phyloP scores from a whole-genome alignment of 257 asterid species.

The Apocynum venetum region DNA sequence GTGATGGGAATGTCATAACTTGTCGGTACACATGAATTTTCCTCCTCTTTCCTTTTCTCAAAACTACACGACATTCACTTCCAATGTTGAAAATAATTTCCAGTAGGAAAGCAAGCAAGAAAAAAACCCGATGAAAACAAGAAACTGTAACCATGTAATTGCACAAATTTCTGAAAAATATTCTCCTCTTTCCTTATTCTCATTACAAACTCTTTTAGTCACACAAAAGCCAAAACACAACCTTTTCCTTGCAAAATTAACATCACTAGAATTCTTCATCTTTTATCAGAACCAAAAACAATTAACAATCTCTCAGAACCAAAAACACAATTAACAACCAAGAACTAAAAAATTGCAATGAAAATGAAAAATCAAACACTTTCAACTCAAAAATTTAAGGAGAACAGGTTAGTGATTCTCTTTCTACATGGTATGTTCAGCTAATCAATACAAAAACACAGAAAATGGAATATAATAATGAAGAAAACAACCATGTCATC shows the following conservation, averaged over 20 bases:
- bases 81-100: neutral
- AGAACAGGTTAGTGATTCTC: neutral
- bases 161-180: neutral
- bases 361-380: neutral
- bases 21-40: neutral
- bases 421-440: neutral
- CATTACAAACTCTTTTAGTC: neutral
- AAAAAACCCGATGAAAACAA: neutral
- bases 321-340: neutral
- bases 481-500: too few relatives aligned
- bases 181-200: too few relatives aligned
- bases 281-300: neutral
- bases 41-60: neutral
- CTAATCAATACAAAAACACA: neutral
- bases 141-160: neutral
- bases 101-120: neutral
- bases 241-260: neutral
- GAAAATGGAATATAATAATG: neutral
- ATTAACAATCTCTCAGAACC: neutral
- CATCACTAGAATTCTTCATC: neutral
- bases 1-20: neutral
- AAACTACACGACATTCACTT: neutral
- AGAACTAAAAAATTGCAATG: neutral
- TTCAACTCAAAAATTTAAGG: neutral
- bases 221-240: neutral